phyloP scores from a whole-genome alignment of 306 rosid species.

The Pachyrhizus erosus region DNA sequence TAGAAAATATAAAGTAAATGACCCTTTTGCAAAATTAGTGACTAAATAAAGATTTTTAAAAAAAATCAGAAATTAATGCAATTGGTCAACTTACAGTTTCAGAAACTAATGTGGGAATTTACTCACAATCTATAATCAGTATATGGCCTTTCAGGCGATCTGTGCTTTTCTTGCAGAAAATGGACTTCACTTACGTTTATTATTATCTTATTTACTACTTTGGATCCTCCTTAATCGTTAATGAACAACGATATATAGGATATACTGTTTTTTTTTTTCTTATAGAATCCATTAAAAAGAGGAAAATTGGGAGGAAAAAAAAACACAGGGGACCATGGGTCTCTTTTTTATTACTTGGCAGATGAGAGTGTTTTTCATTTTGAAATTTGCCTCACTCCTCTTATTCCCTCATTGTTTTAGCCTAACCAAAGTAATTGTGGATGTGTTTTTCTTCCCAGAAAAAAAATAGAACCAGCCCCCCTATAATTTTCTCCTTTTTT shows the following conservation, averaged over 20 bases:
- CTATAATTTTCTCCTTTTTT: neutral
- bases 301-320: neutral
- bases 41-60: neutral
- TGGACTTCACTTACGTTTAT: neutral
- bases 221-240: constrained; percentile 2
- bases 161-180: neutral
- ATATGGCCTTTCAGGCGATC: neutral
- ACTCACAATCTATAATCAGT: neutral
- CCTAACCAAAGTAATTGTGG: neutral
- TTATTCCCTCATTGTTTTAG: neutral
- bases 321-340: neutral
- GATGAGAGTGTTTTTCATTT: neutral
- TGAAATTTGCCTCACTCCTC: neutral
- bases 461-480: neutral
- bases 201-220: neutral
- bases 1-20: neutral
- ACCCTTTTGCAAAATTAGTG: neutral
- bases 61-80: neutral
- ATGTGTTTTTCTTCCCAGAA: neutral
- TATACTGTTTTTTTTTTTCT: neutral
- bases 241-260: neutral
- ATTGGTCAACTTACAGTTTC: neutral
- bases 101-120: neutral
- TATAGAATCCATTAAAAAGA: neutral
- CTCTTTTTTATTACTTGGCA: neutral